These are phyloP conservation scores for Nematocida displodere DNA, from an alignment of 371 early-diverging fungal species.

Conservation along the genomic window DNA sequence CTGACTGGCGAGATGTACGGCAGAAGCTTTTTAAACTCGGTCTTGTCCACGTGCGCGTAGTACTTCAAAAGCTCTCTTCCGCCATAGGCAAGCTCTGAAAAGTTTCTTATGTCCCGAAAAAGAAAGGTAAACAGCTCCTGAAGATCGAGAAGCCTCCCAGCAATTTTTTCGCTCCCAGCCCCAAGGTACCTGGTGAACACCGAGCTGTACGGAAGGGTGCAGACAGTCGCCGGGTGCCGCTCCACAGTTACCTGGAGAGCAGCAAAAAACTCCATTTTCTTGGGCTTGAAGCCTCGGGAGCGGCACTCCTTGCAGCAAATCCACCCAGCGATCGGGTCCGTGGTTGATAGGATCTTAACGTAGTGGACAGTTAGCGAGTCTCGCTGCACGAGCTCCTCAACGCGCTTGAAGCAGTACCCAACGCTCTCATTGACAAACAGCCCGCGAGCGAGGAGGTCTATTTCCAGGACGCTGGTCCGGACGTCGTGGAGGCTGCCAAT, in stretches of 20 bases:
- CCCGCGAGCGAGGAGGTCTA: constrained; percentile 14
- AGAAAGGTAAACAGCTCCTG: constrained; percentile 37
- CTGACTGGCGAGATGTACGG: neutral
- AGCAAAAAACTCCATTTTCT: constrained; percentile 25
- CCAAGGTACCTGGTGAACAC: constrained; percentile 13
- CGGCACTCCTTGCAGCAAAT: constrained; percentile 21
- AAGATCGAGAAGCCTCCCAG: constrained; percentile 26
- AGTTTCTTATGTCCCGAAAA: constrained; percentile 34
- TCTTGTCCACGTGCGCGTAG: constrained; percentile 20
- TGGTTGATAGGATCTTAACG: constrained; percentile 22
- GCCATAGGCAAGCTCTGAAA: constrained; percentile 46
- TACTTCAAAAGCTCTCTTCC: constrained; percentile 28
- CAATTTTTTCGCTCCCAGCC: constrained; percentile 21
- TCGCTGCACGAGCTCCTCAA: constrained; percentile 30
- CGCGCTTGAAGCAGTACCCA: constrained; percentile 21
- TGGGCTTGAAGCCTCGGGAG: neutral
- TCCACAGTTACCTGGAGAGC: constrained; percentile 16
- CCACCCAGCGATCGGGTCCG: constrained; percentile 35
- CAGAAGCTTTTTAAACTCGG: constrained; percentile 19
- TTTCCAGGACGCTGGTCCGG: constrained; percentile 43
- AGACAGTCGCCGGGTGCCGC: neutral
- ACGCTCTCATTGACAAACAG: constrained; percentile 5
- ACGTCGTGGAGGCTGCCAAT: constrained; percentile 11
- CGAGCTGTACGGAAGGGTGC: neutral
- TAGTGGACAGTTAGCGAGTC: constrained; percentile 21